Evolutionary conservation across 108 stramenopile genomes (phyloP), one percentile per base, ranked within the genome.

Genomic region (Cyclotella distinguenda): DNA sequence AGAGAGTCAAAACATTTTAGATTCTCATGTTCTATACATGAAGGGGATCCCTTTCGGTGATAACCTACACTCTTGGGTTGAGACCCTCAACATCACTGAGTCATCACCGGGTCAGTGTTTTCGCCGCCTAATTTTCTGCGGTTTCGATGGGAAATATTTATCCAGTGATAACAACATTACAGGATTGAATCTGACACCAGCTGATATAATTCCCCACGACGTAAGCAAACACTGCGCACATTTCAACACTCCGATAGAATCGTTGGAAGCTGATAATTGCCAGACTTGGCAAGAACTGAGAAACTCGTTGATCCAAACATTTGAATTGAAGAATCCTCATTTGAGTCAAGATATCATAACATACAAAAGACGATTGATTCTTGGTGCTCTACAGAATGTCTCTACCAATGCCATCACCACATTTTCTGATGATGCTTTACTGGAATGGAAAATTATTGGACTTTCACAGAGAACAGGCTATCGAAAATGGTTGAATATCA

Each of bases 371-470:
- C 6, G 51, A 19, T 51, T 64, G 49, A 64, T 64, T 21, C 28
- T 51, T 22, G 25, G 15, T 26, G 48, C 33, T 25, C 18, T 9
- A 16, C 46, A 25, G 4, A 15, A 39, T 18, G 3, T 51, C 50
- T 5, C 33, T n/a, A 23, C 35, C 26, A 38, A 35, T 27, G 30
- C 22, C 9, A 19, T 18, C 16, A 15, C 36, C 23, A 25, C 27
- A 15, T 51, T 50, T 16, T 19, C 35, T 35, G 22, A 8, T 19
- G 5, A 43, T 50, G 22, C 27, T 10, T 9, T 25, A 12, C n/a
- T 34, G 18, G 42, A 47, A 0, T 67, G 66, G 66, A 67, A 56
- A 67, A 59, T 67, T 43, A 49, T 67, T 67, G 66, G 55, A 27
- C 18, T 67, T 12, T 47, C 66, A 8, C 66, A 67, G 30, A 54